Base-by-base conservation (phyloP, 371 early-diverging fungal genomes). In the Capillidium heterosporum region DNA sequence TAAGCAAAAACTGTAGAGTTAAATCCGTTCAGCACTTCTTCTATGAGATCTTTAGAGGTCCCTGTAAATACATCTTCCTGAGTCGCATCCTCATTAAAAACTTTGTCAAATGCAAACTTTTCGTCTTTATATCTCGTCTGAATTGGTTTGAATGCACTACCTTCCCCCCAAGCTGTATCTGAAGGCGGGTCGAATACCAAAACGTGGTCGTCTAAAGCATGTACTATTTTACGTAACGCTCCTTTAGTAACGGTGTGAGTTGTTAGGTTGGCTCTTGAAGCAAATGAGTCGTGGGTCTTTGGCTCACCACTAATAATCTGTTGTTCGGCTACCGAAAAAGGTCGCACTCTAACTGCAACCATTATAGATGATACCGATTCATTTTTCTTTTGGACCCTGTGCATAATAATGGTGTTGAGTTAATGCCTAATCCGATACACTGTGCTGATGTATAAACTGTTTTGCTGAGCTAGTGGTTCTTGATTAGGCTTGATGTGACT, bases 1-100 rank as follows among this genome's bases (percentile, higher is more conserved):
- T 84, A 84, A 0, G 84, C 84, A 65, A 84, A 84, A 11, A 82
- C 71, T 2, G 84, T 84, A 32, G 79, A 73, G 60, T 84, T 80
- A 61, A 74, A 83, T 13, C 83, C 82, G 41, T 60, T 49, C 64
- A 81, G 62, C 11, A 69, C 67, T 5, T 57, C 72, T 39, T 72
- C 76, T 44, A 81, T 71, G 46, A 74, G 60, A 24, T 57, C 63
- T 56, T 67, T 65, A 3, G 72, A 70, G 1, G 80, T 74, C 35
- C 64, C 67, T 28, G 75, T 70, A 61, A 70, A 80, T n/a, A 70
- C 67, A 50, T 76, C 74, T 56, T 71, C 66, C 58, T 81, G 81
- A 7, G 64, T 60, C 7, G 72, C 65, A 2, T 61, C 56, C 46
- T 79, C 80, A 26, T 62, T 55, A 59, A 80, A 84, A 15, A 81